Percentiles rank a stretch among this genome's conserved stretches.
These are phyloP conservation scores for Camelina sativa DNA, from an alignment of 345 rosid species.

Conservation along the genomic window DNA sequence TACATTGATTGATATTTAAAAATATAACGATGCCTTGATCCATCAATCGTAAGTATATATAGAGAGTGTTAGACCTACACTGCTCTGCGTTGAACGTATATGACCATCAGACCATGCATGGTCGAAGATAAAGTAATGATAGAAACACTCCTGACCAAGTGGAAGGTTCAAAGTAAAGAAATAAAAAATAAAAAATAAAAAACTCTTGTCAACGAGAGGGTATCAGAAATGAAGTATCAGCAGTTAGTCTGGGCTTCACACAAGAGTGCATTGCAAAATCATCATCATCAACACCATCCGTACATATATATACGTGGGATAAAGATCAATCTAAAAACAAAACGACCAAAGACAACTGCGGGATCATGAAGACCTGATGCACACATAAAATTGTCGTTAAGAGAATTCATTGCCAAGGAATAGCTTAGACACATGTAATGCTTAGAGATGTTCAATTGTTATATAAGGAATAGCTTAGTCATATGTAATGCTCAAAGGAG, in stretches of 20 bases:
- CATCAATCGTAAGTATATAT: not conserved
- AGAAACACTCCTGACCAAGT: not conserved
- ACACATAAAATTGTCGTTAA: not conserved
- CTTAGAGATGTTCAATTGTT: not conserved
- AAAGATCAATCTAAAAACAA: not conserved
- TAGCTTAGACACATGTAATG: not conserved
- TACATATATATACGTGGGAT: not conserved
- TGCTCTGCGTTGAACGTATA: not conserved
- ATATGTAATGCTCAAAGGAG: too few species aligned
- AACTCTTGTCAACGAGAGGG: constrained; percentile 5
- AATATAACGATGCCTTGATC: not conserved
- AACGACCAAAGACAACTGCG: not conserved
- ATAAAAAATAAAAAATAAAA: not conserved
- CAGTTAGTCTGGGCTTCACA: not conserved
- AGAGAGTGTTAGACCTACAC: not conserved
- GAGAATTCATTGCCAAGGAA: not conserved
- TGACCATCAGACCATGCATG: not conserved
- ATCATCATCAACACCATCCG: not conserved
- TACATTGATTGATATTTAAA: not conserved
- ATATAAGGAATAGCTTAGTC: not conserved
- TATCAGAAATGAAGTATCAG: not conserved
- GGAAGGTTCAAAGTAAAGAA: not conserved
- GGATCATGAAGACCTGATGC: not conserved
- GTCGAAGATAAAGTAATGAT: not conserved
- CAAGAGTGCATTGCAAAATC: not conserved